Evolutionary conservation across 2,329 filamentous ascomycete genomes (phyloP).

Genomic region (Sordariomycetes sp.): DNA sequence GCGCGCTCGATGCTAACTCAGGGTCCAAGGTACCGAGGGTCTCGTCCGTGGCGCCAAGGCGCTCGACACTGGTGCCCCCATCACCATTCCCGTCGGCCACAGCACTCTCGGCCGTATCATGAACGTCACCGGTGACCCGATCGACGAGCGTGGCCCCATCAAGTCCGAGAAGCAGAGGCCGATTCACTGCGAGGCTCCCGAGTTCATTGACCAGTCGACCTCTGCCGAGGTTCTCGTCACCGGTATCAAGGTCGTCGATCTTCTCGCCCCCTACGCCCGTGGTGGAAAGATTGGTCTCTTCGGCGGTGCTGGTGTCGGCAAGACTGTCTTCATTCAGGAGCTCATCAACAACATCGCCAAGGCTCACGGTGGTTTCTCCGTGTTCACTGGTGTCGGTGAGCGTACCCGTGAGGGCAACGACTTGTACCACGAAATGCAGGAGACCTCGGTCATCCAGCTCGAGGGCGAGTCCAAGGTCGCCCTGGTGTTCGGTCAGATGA

Average conservation of each 20-base stretch:
- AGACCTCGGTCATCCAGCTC: conserved; percentile 98
- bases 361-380: conserved; percentile 99
- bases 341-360: conserved; percentile 99
- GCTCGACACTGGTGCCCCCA: conserved; percentile 83
- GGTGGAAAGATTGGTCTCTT: conserved; percentile 99
- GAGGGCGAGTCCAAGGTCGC: conserved; percentile 99
- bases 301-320: conserved; percentile 99
- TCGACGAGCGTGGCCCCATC: conserved; percentile 98
- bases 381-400: conserved; percentile 99
- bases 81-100: conserved; percentile 90
- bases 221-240: conserved; percentile 93
- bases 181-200: conserved; percentile 90
- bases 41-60: conserved; percentile 85
- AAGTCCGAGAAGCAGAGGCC: conserved; percentile 79
- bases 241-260: conserved; percentile 99
- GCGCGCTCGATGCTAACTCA: conserved; percentile 5
- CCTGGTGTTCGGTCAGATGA: conserved; percentile 99
- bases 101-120: conserved; percentile 97
- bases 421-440: conserved; percentile 99
- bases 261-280: conserved; percentile 98
- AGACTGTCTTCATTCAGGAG: conserved; percentile 99
- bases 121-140: conserved; percentile 99
- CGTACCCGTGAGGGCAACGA: conserved; percentile 99
- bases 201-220: conserved; percentile 93
- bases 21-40: conserved; percentile 92